These are phyloP conservation scores for Schwanniomyces sp. DNA, from an alignment of 805 yeast genomes.

Conservation along the genomic window DNA sequence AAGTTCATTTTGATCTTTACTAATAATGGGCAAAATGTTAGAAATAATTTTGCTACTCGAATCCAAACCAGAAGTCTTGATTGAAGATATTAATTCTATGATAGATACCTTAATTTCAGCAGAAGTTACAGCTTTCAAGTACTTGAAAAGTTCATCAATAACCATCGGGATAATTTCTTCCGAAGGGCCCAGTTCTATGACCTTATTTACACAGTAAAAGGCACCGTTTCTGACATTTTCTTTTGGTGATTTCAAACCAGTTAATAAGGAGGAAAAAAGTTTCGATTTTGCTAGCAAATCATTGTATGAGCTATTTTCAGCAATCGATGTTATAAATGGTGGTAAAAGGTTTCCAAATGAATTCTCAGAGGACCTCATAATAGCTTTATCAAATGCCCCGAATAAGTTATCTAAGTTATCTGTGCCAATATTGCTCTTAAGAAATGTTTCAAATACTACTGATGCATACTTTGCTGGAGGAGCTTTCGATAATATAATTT, in stretches of 20 bases:
- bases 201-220: slow-evolving; percentile 22
- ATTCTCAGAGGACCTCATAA: slow-evolving; percentile 75
- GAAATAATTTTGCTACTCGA: slow-evolving; percentile 40
- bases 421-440: slow-evolving; percentile 39
- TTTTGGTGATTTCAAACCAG: slow-evolving; percentile 65
- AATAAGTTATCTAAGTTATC: slow-evolving; percentile 42
- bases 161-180: slow-evolving; percentile 24
- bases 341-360: slow-evolving; percentile 59
- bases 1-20: slow-evolving; percentile 75
- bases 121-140: slow-evolving; percentile 55
- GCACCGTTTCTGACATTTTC: slow-evolving; percentile 58
- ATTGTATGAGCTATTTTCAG: slow-evolving; percentile 38
- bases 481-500: slow-evolving; percentile 46
- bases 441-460: slow-evolving; percentile 43
- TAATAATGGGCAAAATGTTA: slow-evolving; percentile 49
- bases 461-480: slow-evolving; percentile 37
- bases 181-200: slow-evolving; percentile 14
- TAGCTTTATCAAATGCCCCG: slow-evolving; percentile 70
- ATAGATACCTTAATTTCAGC: slow-evolving; percentile 65
- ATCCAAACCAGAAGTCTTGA: slow-evolving; percentile 21
- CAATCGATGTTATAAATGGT: slow-evolving; percentile 37
- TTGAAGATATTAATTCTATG: slow-evolving; percentile 42
- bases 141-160: slow-evolving; percentile 54
- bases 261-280: slow-evolving; percentile 23
- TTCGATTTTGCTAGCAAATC: slow-evolving; percentile 36